A percentile compares a stretch with the other conserved stretches of the same genome.
phyloP scores from a whole-genome alignment of 1,284 basidiomycete species.

The Ustilago lituana region DNA sequence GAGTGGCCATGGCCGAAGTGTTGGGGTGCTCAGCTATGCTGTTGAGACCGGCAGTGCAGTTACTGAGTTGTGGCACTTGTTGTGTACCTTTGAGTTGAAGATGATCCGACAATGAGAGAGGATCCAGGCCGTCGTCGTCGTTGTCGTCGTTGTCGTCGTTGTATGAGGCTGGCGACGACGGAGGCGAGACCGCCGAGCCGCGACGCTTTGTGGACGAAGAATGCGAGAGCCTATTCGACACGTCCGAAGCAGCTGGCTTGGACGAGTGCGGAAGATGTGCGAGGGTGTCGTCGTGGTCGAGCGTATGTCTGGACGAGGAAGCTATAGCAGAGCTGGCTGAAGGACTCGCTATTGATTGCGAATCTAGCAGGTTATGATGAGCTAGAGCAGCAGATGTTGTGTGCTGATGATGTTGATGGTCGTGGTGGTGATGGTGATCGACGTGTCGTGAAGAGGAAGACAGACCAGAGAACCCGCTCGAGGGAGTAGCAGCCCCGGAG shows the following conservation, averaged over 20 bases:
- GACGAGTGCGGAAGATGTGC: neutral
- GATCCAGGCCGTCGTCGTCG: slow-evolving; percentile 17
- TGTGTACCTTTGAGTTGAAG: slow-evolving; percentile 4
- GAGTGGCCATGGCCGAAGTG: slow-evolving; percentile 45
- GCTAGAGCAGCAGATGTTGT: neutral
- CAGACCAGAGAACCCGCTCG: neutral
- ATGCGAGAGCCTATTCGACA: neutral
- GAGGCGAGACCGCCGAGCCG: slow-evolving; percentile 18
- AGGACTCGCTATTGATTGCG: neutral
- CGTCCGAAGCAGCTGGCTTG: neutral
- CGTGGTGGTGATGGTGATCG: slow-evolving; percentile 8
- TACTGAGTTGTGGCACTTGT: slow-evolving; percentile 3
- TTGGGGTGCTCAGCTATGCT: slow-evolving; percentile 21
- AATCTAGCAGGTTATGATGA: neutral
- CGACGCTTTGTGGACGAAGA: slow-evolving; percentile 5
- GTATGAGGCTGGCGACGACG: slow-evolving; percentile 21
- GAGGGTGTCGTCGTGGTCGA: slow-evolving; percentile 5
- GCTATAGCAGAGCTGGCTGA: slow-evolving; percentile 6
- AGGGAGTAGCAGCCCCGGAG: neutral
- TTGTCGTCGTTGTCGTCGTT: slow-evolving; percentile 1
- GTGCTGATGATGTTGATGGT: neutral
- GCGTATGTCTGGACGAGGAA: slow-evolving; percentile 26
- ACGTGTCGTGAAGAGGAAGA: slow-evolving; percentile 1
- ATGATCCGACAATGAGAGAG: slow-evolving; percentile 7
- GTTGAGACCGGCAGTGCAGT: neutral